Percentiles rank a stretch among this genome's conserved stretches.
Conservation (phyloP, 345 rosid species). For the Acer saccharum region DNA sequence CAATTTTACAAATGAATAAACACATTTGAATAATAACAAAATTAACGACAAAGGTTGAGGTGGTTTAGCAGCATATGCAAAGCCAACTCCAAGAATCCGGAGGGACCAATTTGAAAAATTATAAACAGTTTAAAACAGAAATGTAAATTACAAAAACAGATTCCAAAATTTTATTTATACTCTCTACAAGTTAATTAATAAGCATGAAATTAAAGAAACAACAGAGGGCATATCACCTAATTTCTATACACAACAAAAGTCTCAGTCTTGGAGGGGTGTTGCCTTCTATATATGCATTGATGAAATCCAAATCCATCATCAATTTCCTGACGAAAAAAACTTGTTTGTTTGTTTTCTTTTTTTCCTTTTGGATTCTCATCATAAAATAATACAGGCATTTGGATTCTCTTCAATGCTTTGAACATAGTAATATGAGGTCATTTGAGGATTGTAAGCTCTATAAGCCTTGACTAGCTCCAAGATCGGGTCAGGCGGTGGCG, state of each 20-base stretch:
- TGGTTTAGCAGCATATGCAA: too few species aligned
- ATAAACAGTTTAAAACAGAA: too few species aligned
- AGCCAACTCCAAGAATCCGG: too few species aligned
- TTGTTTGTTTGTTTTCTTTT: background rate
- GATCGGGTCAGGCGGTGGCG: slow-evolving; percentile 58
- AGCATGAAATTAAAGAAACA: slow-evolving; percentile 12
- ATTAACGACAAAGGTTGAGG: too few species aligned
- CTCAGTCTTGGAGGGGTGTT: slow-evolving; percentile 19
- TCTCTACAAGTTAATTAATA: slow-evolving; percentile 17
- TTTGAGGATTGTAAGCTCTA: slow-evolving; percentile 80
- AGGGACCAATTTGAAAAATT: too few species aligned
- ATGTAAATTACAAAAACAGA: too few species aligned
- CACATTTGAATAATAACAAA: too few species aligned
- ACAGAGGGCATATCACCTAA: slow-evolving; percentile 15
- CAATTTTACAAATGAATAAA: too few species aligned
- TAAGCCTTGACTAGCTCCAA: slow-evolving; percentile 81
- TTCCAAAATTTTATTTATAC: slow-evolving; percentile 30
- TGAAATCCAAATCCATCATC: slow-evolving; percentile 34
- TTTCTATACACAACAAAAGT: slow-evolving; percentile 28
- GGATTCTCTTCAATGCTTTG: slow-evolving; percentile 96
- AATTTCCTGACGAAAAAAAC: background rate
- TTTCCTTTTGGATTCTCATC: background rate
- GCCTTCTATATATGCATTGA: slow-evolving; percentile 26
- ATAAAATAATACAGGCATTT: slow-evolving; percentile 84
- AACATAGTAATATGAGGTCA: slow-evolving; percentile 65